Percentiles rank a stretch among this genome's conserved stretches.
phyloP scores from a whole-genome alignment of 2,329 filamentous ascomycete species.

The Cryphonectria radicalis region DNA sequence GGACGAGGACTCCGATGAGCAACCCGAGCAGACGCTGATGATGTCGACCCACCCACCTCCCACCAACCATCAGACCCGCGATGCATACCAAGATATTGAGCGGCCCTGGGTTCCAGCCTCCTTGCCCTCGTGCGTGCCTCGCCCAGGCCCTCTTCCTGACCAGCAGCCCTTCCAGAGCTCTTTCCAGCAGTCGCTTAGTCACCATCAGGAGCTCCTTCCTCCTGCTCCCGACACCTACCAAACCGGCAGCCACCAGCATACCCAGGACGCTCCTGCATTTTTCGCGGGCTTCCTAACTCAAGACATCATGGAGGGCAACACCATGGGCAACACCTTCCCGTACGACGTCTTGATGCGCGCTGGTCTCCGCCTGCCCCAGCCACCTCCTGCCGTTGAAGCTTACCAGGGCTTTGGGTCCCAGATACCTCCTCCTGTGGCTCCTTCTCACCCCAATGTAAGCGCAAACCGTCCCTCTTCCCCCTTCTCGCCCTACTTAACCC shows the following conservation, averaged over 20 bases:
- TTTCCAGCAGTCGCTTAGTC: neutral
- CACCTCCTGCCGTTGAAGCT: neutral
- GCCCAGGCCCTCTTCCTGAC: neutral
- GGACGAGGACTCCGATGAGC: no score
- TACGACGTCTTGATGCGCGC: neutral
- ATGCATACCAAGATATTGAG: neutral
- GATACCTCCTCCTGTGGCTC: slow-evolving; percentile 4
- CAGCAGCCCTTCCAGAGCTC: neutral
- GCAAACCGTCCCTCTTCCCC: neutral
- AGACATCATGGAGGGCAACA: neutral
- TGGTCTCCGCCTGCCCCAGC: neutral
- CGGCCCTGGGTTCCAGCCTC: neutral
- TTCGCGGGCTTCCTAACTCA: neutral
- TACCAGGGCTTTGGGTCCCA: neutral
- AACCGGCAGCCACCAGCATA: neutral
- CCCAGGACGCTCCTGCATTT: neutral
- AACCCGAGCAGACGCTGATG: neutral
- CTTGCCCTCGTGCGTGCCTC: slow-evolving; percentile 8
- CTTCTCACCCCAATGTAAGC: slow-evolving; percentile 4
- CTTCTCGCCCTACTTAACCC: neutral
- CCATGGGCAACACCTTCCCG: neutral
- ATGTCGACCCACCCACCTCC: neutral
- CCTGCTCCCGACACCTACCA: neutral
- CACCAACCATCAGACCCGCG: neutral
- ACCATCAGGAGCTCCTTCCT: slow-evolving; percentile 3